phyloP scores from a whole-genome alignment of 2,329 filamentous ascomycete species.

The Cordyceps fumosorosea region DNA sequence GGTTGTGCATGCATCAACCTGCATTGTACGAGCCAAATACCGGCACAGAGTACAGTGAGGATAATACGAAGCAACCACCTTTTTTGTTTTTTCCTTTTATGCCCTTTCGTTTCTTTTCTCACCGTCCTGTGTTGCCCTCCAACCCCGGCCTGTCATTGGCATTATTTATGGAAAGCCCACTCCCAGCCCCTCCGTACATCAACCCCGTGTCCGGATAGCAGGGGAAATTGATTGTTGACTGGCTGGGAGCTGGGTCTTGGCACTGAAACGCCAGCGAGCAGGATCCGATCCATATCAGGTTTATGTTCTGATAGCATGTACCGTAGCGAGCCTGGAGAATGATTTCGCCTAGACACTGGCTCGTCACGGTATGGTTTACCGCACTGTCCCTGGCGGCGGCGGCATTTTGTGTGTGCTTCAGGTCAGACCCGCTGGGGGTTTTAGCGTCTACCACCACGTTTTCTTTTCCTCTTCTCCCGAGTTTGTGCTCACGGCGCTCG shows the following conservation, averaged over 20 bases:
- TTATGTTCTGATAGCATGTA: not conserved
- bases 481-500: no score
- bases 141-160: not conserved
- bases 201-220: not conserved
- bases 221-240: not conserved
- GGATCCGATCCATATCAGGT: not conserved
- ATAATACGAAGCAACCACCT: not conserved
- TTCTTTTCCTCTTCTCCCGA: not conserved
- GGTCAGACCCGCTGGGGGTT: not conserved
- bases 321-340: not conserved
- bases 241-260: not conserved
- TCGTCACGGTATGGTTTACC: not conserved
- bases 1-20: not conserved
- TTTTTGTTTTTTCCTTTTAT: not conserved
- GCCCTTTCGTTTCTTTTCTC: not conserved
- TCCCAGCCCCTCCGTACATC: not conserved
- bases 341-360: no score
- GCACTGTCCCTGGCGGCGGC: not conserved
- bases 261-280: not conserved
- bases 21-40: conserved; percentile 1
- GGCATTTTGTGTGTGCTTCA: not conserved
- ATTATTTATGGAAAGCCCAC: not conserved
- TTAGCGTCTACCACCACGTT: not conserved
- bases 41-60: not conserved
- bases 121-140: not conserved